Evolutionary conservation across 768 basidiomycete genomes (phyloP), one percentile per base, ranked within the genome.

Genomic region (Pleurotus platypus): DNA sequence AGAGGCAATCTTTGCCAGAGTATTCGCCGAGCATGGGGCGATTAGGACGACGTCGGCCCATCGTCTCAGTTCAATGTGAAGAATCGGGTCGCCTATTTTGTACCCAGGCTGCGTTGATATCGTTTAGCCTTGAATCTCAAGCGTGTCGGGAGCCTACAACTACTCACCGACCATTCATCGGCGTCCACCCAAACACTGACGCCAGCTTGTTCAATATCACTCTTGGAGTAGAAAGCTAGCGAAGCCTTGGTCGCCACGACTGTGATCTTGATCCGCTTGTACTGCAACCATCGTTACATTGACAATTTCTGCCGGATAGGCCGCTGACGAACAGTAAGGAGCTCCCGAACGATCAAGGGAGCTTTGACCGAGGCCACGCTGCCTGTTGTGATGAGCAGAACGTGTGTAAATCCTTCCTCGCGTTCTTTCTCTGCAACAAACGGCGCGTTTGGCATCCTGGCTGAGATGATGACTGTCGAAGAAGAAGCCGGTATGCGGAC

Each of bases 1-100:
- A 43, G 84, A 79, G 0, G 94, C 90, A 54, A 99, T 89, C 72
- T 98, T 98, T 7, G 94, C 84, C 16, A 99, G 81, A 1, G 94
- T 95, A 70, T 97, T 98, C n/a, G 96, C 95, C 0, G 93, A 94
- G 66, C 94, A 98, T 0, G 97, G 97, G 0, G 93, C 93, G 49
- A 99, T 81, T 48, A 99, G 86, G 50, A 98, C 94, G 50, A 98
- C 73, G 66, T 99, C 94, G 46, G 96, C 94, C 97, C 97, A 98
- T 56, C 87, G 76, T 35, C 94, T 74, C 2, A 97, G 84, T 72
- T 99, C 94, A 57, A 98, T 98, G 70, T 99, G 97, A 24, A 98
- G 78, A 56, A 98, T 96, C 0, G 94, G 93, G 63, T 98, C 90
- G 1, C 94, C 91, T 47, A 95, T 83, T 59, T 80, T 81, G 66